Conservation (phyloP, 1,284 basidiomycete genomes). For the Pseudozyma pruni region DNA sequence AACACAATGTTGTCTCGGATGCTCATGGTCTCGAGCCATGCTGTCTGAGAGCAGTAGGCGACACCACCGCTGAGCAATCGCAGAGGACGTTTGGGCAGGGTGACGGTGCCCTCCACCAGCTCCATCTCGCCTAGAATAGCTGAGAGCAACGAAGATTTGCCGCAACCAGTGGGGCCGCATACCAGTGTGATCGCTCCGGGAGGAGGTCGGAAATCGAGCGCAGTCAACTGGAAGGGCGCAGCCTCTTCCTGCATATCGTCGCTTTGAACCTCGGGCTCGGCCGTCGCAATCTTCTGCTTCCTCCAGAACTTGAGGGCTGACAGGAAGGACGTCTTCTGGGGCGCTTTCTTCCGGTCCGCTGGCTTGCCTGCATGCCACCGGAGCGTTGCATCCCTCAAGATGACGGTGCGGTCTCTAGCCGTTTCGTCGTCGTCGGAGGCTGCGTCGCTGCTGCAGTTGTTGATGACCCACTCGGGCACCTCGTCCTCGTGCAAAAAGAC, state of each 20-base stretch:
- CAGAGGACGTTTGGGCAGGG: slow-evolving; percentile 25
- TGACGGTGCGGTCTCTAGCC: slow-evolving; percentile 71
- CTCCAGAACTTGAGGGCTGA: slow-evolving; percentile 19
- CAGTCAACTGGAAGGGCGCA: slow-evolving; percentile 42
- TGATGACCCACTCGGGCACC: slow-evolving; percentile 77
- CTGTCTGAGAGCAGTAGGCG: slow-evolving; percentile 53
- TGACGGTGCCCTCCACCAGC: slow-evolving; percentile 33
- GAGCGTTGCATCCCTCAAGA: slow-evolving; percentile 76
- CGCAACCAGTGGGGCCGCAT: slow-evolving; percentile 59
- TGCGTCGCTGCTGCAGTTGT: slow-evolving; percentile 20
- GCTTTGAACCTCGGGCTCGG: not conserved
- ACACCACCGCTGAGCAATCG: slow-evolving; percentile 30
- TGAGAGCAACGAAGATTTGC: slow-evolving; percentile 57
- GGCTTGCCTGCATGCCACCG: slow-evolving; percentile 51
- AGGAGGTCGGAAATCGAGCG: slow-evolving; percentile 42
- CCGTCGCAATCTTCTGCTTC: slow-evolving; percentile 5
- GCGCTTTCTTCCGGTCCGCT: not conserved
- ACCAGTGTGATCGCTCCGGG: slow-evolving; percentile 49
- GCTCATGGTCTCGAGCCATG: slow-evolving; percentile 55
- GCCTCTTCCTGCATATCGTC: not conserved
- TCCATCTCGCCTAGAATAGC: slow-evolving; percentile 59
- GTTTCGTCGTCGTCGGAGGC: slow-evolving; percentile 8
- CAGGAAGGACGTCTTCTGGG: slow-evolving; percentile 9
- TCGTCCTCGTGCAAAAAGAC: slow-evolving; percentile 85
- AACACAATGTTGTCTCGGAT: slow-evolving; percentile 62